Base-by-base conservation (phyloP, 2,329 filamentous ascomycete genomes). In the Hypoxylon rubiginosum region DNA sequence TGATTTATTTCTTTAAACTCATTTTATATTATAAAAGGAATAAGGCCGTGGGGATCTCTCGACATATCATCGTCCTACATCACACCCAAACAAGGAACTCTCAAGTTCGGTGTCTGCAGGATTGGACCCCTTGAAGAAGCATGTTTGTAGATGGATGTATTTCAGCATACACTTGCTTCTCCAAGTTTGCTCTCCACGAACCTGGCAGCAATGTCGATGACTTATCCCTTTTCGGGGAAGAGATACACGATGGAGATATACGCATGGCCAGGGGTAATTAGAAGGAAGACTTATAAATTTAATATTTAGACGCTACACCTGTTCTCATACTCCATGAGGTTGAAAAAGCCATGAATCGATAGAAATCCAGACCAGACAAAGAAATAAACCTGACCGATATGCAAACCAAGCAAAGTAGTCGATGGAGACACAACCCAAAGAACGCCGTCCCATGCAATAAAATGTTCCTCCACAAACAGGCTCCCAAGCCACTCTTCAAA, bases 371-470 rank as follows among this genome's bases (percentile, higher is more conserved):
- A 46, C 36, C 30, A 46, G 53, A 51, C 10, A 36, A 49, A 53
- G 34, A 48, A 28, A 32, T n/a, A n/a, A n/a, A n/a, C 32, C 30
- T 21, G 26, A 54, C 51, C 4, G 32, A 56, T 39, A 58, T 15
- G 21, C 43, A 30, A 17, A 56, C 52, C 15, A 61, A 61, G 28
- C 19, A 43, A 5, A 36, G 46, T 41, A 46, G 24, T 19, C 57
- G 21, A 50, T 17, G 13, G 32, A 55, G 21, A 32, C 52, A 53
- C 55, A 24, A 43, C 28, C 51, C 45, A 54, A 48, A 28, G 8
- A 68, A 68, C 66, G 66, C 66, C 66, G 30, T 43, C 39, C 55
- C 57, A 66, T 68, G 66, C 62, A 68, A n/a, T 17, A 46, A 46
- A 8, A 19, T 59, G 26, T 30, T 51, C 45, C 45, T 55, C 17